Conservation (phyloP, 2,329 filamentous ascomycete genomes). For the Phialophora macrospora region DNA sequence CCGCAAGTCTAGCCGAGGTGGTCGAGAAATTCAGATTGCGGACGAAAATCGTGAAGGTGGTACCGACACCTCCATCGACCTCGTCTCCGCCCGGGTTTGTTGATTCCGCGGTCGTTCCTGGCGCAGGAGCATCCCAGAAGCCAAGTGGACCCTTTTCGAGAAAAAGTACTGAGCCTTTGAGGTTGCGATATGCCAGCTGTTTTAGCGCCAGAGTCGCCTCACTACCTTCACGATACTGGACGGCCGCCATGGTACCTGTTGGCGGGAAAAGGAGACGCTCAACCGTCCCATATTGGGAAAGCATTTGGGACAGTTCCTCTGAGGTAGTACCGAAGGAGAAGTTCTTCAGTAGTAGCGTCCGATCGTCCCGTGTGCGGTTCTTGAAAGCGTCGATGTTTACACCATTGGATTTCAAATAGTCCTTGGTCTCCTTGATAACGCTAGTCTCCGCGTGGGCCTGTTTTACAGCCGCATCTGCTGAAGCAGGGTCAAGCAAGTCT, state of each 20-base stretch:
- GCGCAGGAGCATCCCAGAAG: conserved; percentile 62
- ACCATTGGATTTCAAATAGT: conserved; percentile 84
- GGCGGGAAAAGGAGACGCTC: conserved; percentile 88
- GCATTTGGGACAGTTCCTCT: conserved; percentile 78
- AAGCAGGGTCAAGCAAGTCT: conserved; percentile 92
- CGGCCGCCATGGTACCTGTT: conserved; percentile 88
- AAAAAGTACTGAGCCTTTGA: conserved; percentile 90
- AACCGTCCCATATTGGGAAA: conserved; percentile 84
- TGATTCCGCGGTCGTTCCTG: conserved; percentile 39
- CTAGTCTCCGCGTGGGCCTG: conserved; percentile 96
- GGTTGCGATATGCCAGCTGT: conserved; percentile 82
- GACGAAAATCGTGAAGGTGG: conserved; percentile 79
- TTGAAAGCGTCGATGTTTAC: conserved; percentile 94
- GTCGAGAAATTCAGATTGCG: conserved; percentile 94
- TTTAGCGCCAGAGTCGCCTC: conserved; percentile 84
- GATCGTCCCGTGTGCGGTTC: conserved; percentile 79
- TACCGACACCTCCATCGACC: conserved; percentile 46
- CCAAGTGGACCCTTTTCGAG: conserved; percentile 90
- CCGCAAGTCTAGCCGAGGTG: conserved; percentile 73
- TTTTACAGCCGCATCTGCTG: conserved; percentile 89
- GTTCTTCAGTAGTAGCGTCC: conserved; percentile 90
- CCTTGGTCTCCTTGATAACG: conserved; percentile 93
- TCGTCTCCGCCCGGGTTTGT: conserved; percentile 40
- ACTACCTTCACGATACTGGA: conserved; percentile 79
- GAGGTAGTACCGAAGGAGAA: conserved; percentile 81